Evolutionary conservation across 768 basidiomycete species (phyloP).

Genomic region (Cystobasidiopsis lactophilus): DNA sequence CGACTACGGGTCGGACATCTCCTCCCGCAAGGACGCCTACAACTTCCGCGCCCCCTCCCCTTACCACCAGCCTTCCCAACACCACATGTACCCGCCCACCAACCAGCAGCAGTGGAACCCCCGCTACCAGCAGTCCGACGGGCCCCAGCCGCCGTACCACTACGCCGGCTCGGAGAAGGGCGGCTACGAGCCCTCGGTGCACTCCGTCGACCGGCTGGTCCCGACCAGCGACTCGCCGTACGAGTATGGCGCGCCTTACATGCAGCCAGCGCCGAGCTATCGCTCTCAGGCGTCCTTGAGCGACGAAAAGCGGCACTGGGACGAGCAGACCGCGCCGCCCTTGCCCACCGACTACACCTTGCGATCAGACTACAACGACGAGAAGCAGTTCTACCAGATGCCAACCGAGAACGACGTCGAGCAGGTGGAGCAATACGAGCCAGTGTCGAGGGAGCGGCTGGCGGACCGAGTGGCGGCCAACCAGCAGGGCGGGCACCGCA

Average conservation of each 20-base stretch:
- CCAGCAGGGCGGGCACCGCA: no score
- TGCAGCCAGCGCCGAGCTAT: not conserved
- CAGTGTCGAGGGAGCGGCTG: no score
- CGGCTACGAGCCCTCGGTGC: not conserved
- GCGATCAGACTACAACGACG: no score
- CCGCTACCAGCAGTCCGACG: not conserved
- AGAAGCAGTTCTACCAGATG: no score
- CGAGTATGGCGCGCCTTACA: not conserved
- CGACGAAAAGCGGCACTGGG: not conserved
- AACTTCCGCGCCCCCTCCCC: not conserved
- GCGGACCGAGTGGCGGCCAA: no score
- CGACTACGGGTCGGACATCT: slow-evolving; percentile 3
- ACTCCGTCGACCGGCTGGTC: not conserved
- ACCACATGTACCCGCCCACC: no score
- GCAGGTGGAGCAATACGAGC: no score
- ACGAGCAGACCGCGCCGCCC: not conserved
- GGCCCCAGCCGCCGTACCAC: not conserved
- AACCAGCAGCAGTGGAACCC: not conserved
- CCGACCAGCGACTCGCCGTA: not conserved
- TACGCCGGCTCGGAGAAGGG: not conserved
- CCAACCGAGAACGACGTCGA: no score
- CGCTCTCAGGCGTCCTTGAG: not conserved
- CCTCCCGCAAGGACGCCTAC: not conserved
- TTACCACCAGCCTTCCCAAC: not conserved
- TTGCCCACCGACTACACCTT: not conserved